These are phyloP conservation scores for Globisporangium cystogenes DNA, from an alignment of 352 stramenopile species.

Conservation along the genomic window DNA sequence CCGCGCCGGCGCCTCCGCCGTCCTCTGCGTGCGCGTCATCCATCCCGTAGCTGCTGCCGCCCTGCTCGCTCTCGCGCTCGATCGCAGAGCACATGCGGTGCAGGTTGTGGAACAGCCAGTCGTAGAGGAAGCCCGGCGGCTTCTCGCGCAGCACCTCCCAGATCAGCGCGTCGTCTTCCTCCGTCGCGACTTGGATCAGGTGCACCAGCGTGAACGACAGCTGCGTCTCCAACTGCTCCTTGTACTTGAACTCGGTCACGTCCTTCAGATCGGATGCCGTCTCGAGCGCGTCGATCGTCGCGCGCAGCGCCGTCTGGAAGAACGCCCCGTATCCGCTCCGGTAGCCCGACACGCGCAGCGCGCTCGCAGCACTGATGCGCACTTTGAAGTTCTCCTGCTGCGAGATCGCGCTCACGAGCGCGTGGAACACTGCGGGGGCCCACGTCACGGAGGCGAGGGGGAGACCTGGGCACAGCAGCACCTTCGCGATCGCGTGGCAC, in stretches of 20 bases:
- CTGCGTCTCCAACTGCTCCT: constrained; percentile 84
- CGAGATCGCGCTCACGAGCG: constrained; percentile 62
- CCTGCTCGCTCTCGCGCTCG: constrained; percentile 43
- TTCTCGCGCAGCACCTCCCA: constrained; percentile 64
- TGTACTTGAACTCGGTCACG: constrained; percentile 89
- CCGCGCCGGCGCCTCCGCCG: constrained; percentile 16
- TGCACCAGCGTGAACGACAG: constrained; percentile 84
- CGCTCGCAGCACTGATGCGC: constrained; percentile 76
- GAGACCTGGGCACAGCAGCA: constrained; percentile 72
- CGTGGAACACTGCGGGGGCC: constrained; percentile 72
- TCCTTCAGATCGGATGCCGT: constrained; percentile 81
- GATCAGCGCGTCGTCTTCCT: constrained; percentile 69
- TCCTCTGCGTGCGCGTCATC: constrained; percentile 19
- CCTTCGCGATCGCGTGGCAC: constrained; percentile 84
- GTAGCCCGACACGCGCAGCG: constrained; percentile 61
- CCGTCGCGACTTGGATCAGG: constrained; percentile 64
- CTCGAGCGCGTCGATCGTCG: constrained; percentile 75
- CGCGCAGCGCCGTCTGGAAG: constrained; percentile 52
- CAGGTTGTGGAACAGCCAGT: constrained; percentile 85
- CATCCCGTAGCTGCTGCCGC: constrained; percentile 14
- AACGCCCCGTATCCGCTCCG: constrained; percentile 71
- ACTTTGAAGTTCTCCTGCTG: constrained; percentile 90
- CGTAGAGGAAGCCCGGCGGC: constrained; percentile 73
- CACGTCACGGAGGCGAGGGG: constrained; percentile 71
- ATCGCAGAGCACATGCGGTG: constrained; percentile 75